Evolutionary conservation across 192 early-diverging fungal genomes (phyloP).

Genomic region (Umbelopsis sp.): DNA sequence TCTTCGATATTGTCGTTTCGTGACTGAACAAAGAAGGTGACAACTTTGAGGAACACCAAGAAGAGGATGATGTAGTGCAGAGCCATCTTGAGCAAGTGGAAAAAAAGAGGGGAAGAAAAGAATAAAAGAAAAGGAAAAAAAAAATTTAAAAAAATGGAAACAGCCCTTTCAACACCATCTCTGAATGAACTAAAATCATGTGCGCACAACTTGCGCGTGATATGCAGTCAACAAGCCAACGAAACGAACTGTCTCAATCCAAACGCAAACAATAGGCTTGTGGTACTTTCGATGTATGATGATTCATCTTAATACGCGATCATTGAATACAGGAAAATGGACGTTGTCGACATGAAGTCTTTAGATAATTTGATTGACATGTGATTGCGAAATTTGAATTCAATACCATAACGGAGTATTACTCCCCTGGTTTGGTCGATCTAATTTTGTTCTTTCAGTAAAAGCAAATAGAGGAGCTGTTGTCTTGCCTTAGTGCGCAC

Average conservation of each 20-base stretch:
- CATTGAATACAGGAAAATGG: too few species aligned
- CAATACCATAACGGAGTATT: too few species aligned
- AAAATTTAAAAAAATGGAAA: not conserved
- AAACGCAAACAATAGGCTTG: too few species aligned
- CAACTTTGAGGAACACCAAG: constrained; percentile 11
- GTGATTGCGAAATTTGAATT: too few species aligned
- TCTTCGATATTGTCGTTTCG: not conserved
- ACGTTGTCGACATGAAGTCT: too few species aligned
- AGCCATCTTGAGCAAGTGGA: constrained; percentile 10
- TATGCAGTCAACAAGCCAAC: constrained; percentile 1
- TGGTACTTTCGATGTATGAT: too few species aligned
- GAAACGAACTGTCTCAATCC: not conserved
- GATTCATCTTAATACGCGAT: too few species aligned
- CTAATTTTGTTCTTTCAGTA: not conserved
- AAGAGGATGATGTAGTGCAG: constrained; percentile 17
- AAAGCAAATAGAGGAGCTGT: not conserved
- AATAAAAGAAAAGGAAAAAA: not conserved
- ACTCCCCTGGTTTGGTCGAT: too few species aligned
- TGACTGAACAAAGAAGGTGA: constrained; percentile 8
- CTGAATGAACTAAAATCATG: constrained; percentile 10
- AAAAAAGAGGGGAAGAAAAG: not conserved
- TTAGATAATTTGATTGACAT: too few species aligned
- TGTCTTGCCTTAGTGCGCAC: not conserved
- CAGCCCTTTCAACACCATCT: not conserved
- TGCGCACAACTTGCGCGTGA: constrained; percentile 8